Evolutionary conservation across 768 basidiomycete species (phyloP).

Genomic region (Amanita pseudoporphyria): DNA sequence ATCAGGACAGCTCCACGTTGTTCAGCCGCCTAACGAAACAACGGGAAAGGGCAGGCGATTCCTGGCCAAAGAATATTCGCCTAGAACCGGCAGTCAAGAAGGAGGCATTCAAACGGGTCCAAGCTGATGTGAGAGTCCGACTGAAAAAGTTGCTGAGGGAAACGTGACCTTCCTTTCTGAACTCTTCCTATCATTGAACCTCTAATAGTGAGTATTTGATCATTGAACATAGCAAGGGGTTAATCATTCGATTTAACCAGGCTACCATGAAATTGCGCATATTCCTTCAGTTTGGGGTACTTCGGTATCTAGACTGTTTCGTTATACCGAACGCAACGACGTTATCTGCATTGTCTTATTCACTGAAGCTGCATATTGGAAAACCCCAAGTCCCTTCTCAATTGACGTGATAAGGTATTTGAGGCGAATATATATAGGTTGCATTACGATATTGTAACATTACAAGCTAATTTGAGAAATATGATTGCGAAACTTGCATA

Average conservation of each 20-base stretch:
- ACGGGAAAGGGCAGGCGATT: constrained; percentile 22
- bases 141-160: constrained; percentile 36
- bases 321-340: too few species aligned
- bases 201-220: not conserved
- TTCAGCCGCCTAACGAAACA: constrained; percentile 27
- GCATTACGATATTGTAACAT: not conserved
- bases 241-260: not conserved
- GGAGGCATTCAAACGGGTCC: constrained; percentile 26
- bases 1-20: constrained; percentile 23
- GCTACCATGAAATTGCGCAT: not conserved
- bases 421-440: not conserved
- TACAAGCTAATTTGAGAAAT: not conserved
- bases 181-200: too few species aligned
- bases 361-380: too few species aligned
- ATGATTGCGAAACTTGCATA: not conserved
- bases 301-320: too few species aligned
- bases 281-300: not conserved
- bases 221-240: not conserved
- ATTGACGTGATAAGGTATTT: too few species aligned
- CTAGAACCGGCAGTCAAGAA: constrained; percentile 35
- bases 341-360: too few species aligned
- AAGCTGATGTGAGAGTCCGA: constrained; percentile 25
- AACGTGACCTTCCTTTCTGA: constrained; percentile 16
- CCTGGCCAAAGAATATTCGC: constrained; percentile 37
- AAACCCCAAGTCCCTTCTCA: too few species aligned